Base-by-base conservation (phyloP, 441 rosid genomes). In the Croton setiger region DNA sequence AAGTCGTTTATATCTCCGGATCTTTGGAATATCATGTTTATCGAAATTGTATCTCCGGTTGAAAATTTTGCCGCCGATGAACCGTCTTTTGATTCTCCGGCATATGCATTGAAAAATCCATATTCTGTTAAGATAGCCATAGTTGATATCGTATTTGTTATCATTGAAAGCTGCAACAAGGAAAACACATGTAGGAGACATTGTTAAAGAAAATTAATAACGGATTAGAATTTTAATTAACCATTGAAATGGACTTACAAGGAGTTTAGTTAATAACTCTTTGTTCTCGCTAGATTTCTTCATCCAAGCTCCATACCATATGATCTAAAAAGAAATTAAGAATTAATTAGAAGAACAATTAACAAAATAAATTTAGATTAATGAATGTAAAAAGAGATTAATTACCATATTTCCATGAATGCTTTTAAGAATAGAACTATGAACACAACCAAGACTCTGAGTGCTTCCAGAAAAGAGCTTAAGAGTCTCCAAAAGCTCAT, bases 301-400 rank as follows among this genome's bases (percentile, higher is more conserved):
- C 76, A 37, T 74, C 91, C 91, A 87, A 35, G 82, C 86, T 48
- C 86, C 91, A 72, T 85, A 87, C 91, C 91, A 87, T 52, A 87
- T 78, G 21, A 87, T 79, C 91, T 84, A 82, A 18, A 52, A 18
- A 43, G 66, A 35, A 31, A 60, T 37, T 37, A 37, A 37, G 41
- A 3, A 49, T 49, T 17, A 47, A 45, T 21, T n/a, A 44, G n/a
- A n/a, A n/a, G n/a, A n/a, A n/a, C n/a, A n/a, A n/a, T n/a, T n/a
- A n/a, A n/a, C n/a, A n/a, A n/a, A 48, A 48, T 48, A 31, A 33
- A 15, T 31, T 4, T 4, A 8, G 41, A 8, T 37, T 37, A 37
- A 37, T 37, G 4, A 37, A 37, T 4, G 3, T 5, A 37, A 37
- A 37, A 37, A 37, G 41, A 54, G 37, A 49, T 13, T 4, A 21